These are phyloP conservation scores for Fusarium solani-melongenae DNA, from an alignment of 2,329 filamentous ascomycete species.

Conservation along the genomic window DNA sequence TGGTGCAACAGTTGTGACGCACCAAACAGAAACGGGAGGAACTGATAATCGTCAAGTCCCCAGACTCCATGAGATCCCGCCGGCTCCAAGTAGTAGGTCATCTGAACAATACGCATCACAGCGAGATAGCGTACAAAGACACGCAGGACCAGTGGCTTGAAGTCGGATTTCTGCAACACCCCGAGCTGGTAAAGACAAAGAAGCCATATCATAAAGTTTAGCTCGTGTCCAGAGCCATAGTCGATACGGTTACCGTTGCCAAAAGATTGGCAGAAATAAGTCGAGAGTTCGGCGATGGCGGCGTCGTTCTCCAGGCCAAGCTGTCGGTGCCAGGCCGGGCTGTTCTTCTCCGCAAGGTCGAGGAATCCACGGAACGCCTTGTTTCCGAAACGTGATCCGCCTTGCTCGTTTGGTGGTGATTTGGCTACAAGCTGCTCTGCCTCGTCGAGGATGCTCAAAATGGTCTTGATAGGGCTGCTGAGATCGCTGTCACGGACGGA, in stretches of 20 bases:
- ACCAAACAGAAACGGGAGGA: conserved; percentile 94
- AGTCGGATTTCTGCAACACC: conserved; percentile 72
- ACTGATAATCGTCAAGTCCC: conserved; percentile 98
- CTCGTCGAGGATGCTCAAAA: conserved; percentile 77
- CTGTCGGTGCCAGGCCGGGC: conserved; percentile 70
- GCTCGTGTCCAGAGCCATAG: conserved; percentile 96
- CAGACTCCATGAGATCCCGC: conserved; percentile 97
- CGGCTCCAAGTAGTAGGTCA: conserved; percentile 95
- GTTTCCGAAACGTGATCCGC: conserved; percentile 93
- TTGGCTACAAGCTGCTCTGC: conserved; percentile 73
- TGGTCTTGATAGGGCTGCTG: conserved; percentile 69
- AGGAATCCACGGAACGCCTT: conserved; percentile 88
- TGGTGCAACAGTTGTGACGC: conserved; percentile 90
- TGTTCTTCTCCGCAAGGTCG: conserved; percentile 70
- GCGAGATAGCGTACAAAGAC: conserved; percentile 86
- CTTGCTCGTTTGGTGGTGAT: conserved; percentile 85
- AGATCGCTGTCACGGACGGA: conserved; percentile 66
- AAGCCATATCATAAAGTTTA: conserved; percentile 97
- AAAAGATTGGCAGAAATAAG: conserved; percentile 85
- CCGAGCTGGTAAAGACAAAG: conserved; percentile 89
- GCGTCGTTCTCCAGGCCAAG: conserved; percentile 63
- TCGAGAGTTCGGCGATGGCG: conserved; percentile 77
- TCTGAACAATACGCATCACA: conserved; percentile 89
- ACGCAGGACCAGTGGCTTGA: conserved; percentile 77
- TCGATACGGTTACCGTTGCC: conserved; percentile 90